These are phyloP conservation scores for Trematosphaeria pertusa DNA, from an alignment of 2,329 filamentous ascomycete species.

Conservation along the genomic window DNA sequence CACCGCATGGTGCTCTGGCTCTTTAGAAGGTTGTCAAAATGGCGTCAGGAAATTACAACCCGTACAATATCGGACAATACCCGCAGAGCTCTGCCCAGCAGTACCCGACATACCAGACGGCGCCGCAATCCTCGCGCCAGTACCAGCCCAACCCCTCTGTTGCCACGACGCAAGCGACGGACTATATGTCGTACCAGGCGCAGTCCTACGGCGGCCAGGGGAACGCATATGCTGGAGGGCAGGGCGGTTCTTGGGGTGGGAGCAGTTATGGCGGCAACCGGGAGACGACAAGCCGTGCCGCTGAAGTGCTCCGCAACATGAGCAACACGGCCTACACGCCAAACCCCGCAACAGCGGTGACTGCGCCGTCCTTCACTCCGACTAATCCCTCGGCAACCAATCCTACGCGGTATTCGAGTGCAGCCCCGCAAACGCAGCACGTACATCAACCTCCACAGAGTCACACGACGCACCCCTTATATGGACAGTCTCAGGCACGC, in stretches of 20 bases:
- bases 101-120: slow-evolving; percentile 36
- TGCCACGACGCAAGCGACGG: slow-evolving; percentile 28
- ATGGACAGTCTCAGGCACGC: slow-evolving; percentile 34
- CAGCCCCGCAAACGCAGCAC: slow-evolving; percentile 26
- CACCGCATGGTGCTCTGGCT: slow-evolving; percentile 4
- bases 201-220: slow-evolving; percentile 28
- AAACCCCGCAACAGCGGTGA: slow-evolving; percentile 19
- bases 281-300: slow-evolving; percentile 38
- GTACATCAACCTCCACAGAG: slow-evolving; percentile 11
- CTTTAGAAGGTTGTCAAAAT: slow-evolving; percentile 22
- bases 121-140: slow-evolving; percentile 32
- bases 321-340: slow-evolving; percentile 37
- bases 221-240: slow-evolving; percentile 27
- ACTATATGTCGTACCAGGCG: slow-evolving; percentile 36
- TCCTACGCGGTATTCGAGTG: slow-evolving; percentile 25
- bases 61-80: slow-evolving; percentile 34
- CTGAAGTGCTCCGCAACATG: slow-evolving; percentile 43
- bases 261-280: slow-evolving; percentile 32
- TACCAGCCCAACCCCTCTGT: slow-evolving; percentile 28
- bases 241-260: slow-evolving; percentile 30
- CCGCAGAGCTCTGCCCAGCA: slow-evolving; percentile 39
- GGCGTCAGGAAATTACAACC: slow-evolving; percentile 35
- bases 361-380: slow-evolving; percentile 29
- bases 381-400: slow-evolving; percentile 25
- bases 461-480: slow-evolving; percentile 18